Percentiles rank a stretch among this genome's conserved stretches.
phyloP scores from a whole-genome alignment of 805 yeast species.

The Cyberlindnera xylosilytica region DNA sequence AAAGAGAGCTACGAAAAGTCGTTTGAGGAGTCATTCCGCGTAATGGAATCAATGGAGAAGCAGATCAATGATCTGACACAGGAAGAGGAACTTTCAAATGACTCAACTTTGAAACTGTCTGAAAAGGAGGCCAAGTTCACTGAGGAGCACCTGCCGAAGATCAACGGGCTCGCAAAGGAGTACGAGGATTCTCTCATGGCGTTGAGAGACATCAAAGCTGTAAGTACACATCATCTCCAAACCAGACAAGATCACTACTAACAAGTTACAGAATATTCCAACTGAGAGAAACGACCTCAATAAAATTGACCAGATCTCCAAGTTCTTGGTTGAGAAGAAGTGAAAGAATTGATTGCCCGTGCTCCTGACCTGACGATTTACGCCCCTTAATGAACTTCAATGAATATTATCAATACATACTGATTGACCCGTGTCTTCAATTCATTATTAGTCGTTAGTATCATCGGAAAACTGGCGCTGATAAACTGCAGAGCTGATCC shows the following conservation, averaged over 20 bases:
- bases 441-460: no score
- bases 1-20: constrained; percentile 36
- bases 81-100: constrained; percentile 6
- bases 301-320: constrained; percentile 29
- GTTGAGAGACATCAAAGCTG: constrained; percentile 21
- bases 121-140: constrained; percentile 5
- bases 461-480: no score
- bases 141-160: constrained; percentile 7
- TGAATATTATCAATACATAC: background rate
- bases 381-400: background rate
- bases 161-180: constrained; percentile 16
- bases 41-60: constrained; percentile 28
- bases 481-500: no score
- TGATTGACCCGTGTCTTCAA: no score
- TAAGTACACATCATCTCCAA: constrained; percentile 12
- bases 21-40: constrained; percentile 29
- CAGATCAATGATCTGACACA: constrained; percentile 22
- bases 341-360: background rate
- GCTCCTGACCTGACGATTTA: no score
- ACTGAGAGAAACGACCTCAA: constrained; percentile 25
- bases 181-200: constrained; percentile 17
- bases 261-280: constrained; percentile 23
- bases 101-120: background rate
- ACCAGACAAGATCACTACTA: no score
- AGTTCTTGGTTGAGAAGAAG: constrained; percentile 19